Evolutionary conservation across 768 basidiomycete species (phyloP).

Genomic region (Imleria badia): DNA sequence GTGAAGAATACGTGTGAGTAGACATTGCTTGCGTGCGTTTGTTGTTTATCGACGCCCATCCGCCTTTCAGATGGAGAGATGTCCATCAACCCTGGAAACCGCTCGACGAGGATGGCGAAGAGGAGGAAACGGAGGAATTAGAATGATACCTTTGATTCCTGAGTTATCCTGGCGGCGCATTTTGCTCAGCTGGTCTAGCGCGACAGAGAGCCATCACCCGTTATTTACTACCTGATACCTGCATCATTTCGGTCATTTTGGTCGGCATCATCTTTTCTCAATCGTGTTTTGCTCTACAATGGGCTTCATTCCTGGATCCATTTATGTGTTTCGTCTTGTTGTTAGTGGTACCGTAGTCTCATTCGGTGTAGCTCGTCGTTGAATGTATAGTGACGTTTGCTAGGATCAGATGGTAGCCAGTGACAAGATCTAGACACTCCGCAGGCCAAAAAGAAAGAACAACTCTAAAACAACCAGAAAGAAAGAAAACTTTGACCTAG

Average conservation of each 20-base stretch:
- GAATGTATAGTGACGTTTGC: too few relatives aligned
- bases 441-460: neutral
- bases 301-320: too few relatives aligned
- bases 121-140: neutral
- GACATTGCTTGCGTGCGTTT: too few relatives aligned
- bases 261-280: neutral
- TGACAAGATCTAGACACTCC: too few relatives aligned
- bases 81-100: conserved; percentile 21
- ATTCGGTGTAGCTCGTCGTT: too few relatives aligned
- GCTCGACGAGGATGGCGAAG: conserved; percentile 17
- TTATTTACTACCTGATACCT: too few relatives aligned
- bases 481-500: neutral
- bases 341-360: too few relatives aligned
- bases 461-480: neutral
- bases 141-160: neutral
- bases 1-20: conserved; percentile 9
- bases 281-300: neutral
- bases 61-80: conserved; percentile 14
- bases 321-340: too few relatives aligned
- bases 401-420: too few relatives aligned
- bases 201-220: neutral
- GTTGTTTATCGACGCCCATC: neutral
- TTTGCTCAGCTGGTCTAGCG: neutral
- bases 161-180: neutral
- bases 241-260: too few relatives aligned